phyloP scores from a whole-genome alignment of 108 stramenopile genomes.

The Phaeodactylum tricornutum region DNA sequence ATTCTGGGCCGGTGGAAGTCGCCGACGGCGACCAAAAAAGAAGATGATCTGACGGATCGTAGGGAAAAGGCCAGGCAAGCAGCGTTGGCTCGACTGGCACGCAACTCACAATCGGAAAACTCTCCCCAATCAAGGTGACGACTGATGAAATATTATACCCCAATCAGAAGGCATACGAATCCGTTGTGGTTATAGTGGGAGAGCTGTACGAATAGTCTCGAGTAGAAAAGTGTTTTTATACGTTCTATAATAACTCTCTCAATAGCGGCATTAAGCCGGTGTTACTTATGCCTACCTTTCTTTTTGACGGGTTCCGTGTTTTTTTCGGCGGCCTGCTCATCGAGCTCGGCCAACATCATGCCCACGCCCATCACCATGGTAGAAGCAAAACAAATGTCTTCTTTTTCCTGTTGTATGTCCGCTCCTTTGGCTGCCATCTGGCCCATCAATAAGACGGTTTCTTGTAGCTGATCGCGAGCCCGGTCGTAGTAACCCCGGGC shows the following conservation, averaged over 20 bases:
- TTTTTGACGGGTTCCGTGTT: slow-evolving; percentile 8
- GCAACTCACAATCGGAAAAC: slow-evolving; percentile 15
- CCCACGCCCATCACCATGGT: slow-evolving; percentile 71
- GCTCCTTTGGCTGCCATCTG: slow-evolving; percentile 29
- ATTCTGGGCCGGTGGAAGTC: slow-evolving; percentile 11
- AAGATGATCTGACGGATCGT: slow-evolving; percentile 65
- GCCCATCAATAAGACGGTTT: slow-evolving; percentile 50
- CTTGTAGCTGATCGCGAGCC: slow-evolving; percentile 54
- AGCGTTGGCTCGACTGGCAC: slow-evolving; percentile 60
- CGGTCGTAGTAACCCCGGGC: slow-evolving; percentile 67
- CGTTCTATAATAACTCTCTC: too few species aligned
- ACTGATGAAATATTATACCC: too few species aligned
- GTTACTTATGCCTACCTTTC: too few species aligned
- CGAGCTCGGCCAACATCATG: slow-evolving; percentile 27
- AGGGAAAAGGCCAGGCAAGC: slow-evolving; percentile 73
- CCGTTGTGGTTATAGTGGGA: too few species aligned
- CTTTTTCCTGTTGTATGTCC: slow-evolving; percentile 52
- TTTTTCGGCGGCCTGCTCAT: slow-evolving; percentile 17
- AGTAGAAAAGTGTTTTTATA: too few species aligned
- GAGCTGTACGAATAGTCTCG: too few species aligned
- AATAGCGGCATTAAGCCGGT: too few species aligned
- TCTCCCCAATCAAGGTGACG: too few species aligned
- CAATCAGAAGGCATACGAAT: too few species aligned
- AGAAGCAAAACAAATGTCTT: slow-evolving; percentile 60
- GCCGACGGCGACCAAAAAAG: slow-evolving; percentile 4